Conservation (phyloP, 2,329 filamentous ascomycete genomes). For the Penicillium hesseltinei region DNA sequence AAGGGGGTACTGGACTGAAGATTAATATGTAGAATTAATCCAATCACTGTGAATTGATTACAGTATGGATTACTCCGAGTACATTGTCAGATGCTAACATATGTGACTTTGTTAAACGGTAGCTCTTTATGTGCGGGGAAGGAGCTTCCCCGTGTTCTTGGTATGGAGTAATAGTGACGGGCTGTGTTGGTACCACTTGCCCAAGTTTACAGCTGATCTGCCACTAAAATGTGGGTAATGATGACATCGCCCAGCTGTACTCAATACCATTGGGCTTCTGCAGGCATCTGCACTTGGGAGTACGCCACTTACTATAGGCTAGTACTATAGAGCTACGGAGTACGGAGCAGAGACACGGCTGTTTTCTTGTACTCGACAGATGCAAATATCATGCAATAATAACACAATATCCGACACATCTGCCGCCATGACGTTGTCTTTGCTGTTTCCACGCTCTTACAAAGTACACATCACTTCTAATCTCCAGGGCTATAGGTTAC, state of each 20-base stretch:
- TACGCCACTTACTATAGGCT: neutral
- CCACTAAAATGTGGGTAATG: constrained; percentile 8
- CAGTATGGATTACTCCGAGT: neutral
- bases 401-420: neutral
- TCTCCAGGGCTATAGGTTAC: too few relatives aligned
- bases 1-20: neutral
- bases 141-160: constrained; percentile 4
- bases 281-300: neutral
- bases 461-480: neutral
- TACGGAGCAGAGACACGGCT: neutral
- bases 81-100: neutral
- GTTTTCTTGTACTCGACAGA: neutral
- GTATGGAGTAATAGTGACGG: constrained; percentile 6
- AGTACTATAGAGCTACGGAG: neutral
- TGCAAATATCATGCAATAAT: neutral
- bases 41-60: neutral
- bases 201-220: neutral
- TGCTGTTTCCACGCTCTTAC: neutral
- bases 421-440: neutral
- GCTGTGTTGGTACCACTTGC: constrained; percentile 1
- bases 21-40: neutral
- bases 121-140: constrained; percentile 16
- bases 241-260: constrained; percentile 12
- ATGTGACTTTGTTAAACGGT: neutral
- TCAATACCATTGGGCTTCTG: constrained; percentile 1